Base-by-base conservation (phyloP, 768 basidiomycete species). In the Agrocybe chaxingu region DNA sequence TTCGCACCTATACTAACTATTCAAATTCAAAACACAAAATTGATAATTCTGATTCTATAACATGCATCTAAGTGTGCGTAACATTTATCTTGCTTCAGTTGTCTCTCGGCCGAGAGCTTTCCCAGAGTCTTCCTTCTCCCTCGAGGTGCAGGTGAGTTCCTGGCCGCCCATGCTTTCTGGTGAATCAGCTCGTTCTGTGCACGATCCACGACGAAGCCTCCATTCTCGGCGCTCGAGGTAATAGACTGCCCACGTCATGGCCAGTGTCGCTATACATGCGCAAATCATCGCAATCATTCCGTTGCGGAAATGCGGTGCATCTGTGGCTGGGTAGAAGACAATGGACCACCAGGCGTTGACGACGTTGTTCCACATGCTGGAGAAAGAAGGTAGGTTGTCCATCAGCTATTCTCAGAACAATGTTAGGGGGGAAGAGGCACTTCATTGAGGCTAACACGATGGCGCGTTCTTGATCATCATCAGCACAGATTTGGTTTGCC, bases 401-500 rank as follows among this genome's bases (percentile, higher is more conserved):
- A 30, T 31, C 16, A 53, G 24, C 37, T 10, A 19, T 31, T 41
- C 4, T 37, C 12, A 8, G 16, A 30, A 24, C n/a, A 48, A 45
- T 31, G 3, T 9, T 33, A 45, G 37, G 8, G 13, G 35, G 38
- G n/a, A 12, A 16, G 16, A 54, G 70, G 31, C 57, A 82, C 81
- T 89, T 89, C 88, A 91, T 89, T 5, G 81, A 83, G 19, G 83
- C 86, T 11, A 90, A 73, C 3, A 89, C 84, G 36, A 89, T 69
- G 4, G 73, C 79, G 39, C 87, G 77, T 58, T 87, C 83, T 62
- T 84, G 80, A 58, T 83, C 74, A 64, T 90, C 84, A 56, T 87
- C 81, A 24, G 80, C 77, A 50, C 83, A 84, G 45, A 87, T 77
- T 60, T 87, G 83, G 63, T 90, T 90, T n/a, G 87, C 85, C 88